A percentile compares a stretch with the other conserved stretches of the same genome.
Evolutionary conservation across 2,329 filamentous ascomycete genomes (phyloP).

Genomic region (Cladophialophora bantiana): DNA sequence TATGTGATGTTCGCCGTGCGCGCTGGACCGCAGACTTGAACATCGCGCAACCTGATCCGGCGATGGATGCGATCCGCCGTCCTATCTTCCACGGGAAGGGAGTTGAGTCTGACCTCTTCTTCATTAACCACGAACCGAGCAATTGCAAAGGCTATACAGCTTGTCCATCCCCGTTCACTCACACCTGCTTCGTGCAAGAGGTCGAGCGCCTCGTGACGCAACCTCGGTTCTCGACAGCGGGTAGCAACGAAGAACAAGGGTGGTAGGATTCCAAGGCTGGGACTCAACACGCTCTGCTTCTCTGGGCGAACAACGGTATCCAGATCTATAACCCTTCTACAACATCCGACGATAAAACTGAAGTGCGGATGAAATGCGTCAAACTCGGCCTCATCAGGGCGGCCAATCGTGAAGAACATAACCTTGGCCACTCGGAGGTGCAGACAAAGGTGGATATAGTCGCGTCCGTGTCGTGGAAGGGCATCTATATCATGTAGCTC

Average conservation of each 20-base stretch:
- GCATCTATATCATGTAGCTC: background rate
- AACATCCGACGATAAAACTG: conserved; percentile 11
- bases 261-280: conserved; percentile 62
- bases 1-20: background rate
- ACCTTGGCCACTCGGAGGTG: conserved; percentile 18
- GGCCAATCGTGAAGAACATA: conserved; percentile 17
- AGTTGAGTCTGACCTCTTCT: conserved; percentile 15
- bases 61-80: background rate
- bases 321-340: conserved; percentile 18
- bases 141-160: conserved; percentile 24
- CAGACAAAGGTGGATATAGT: conserved; percentile 16
- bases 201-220: conserved; percentile 48
- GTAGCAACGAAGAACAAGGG: conserved; percentile 71
- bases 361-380: conserved; percentile 24
- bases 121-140: conserved; percentile 25
- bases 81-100: background rate
- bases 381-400: conserved; percentile 15
- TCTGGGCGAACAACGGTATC: background rate
- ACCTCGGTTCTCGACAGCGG: conserved; percentile 66
- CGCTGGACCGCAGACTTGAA: conserved; percentile 1
- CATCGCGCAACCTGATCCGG: conserved; percentile 13
- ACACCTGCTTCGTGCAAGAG: conserved; percentile 14
- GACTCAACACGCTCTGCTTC: background rate
- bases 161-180: conserved; percentile 28
- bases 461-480: background rate